Conservation (phyloP, 805 yeast genomes). For the Isabelozyma rhagii region DNA sequence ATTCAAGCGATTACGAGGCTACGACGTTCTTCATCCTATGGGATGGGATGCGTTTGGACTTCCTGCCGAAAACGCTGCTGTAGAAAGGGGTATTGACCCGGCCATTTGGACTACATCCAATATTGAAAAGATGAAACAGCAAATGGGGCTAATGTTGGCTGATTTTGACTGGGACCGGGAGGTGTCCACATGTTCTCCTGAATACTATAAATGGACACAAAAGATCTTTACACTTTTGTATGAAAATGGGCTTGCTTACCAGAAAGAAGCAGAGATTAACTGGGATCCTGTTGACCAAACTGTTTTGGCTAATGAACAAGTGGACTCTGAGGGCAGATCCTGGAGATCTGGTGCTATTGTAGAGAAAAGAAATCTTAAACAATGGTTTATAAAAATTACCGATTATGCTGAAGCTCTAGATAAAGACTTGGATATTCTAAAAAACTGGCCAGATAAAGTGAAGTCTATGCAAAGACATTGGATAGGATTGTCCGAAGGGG, state of each 20-base stretch:
- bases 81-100: constrained; percentile 78
- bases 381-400: constrained; percentile 94
- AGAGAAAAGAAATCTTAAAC: constrained; percentile 75
- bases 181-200: constrained; percentile 79
- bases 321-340: constrained; percentile 82
- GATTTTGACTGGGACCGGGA: constrained; percentile 95
- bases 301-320: constrained; percentile 94
- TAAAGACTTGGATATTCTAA: constrained; percentile 57
- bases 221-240: constrained; percentile 70
- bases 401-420: constrained; percentile 68
- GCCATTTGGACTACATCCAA: constrained; percentile 78
- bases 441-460: constrained; percentile 86
- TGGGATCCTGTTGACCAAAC: constrained; percentile 98
- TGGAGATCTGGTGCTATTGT: constrained; percentile 98
- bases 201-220: constrained; percentile 92
- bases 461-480: constrained; percentile 89
- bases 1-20: constrained; percentile 72
- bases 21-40: constrained; percentile 87
- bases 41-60: constrained; percentile 99
- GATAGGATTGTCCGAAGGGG: constrained; percentile 89
- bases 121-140: constrained; percentile 81
- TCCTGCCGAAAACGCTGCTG: constrained; percentile 98
- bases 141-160: constrained; percentile 72
- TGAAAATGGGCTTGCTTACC: constrained; percentile 79
- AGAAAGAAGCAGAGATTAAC: constrained; percentile 83